These are phyloP conservation scores for Wickerhamomyces mucosus DNA, from an alignment of 805 yeast species.

Conservation along the genomic window DNA sequence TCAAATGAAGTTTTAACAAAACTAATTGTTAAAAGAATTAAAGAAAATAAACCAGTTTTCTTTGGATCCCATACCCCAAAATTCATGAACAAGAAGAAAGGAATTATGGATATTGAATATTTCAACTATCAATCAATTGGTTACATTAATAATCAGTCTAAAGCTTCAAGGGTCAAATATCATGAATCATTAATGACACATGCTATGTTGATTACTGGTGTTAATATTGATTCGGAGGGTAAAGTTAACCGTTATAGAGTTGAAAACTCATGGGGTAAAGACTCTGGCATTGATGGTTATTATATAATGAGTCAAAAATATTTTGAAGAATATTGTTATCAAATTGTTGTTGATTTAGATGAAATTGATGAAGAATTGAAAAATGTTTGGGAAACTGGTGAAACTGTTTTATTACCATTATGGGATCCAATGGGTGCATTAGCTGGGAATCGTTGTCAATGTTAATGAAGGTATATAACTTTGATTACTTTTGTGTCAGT, in stretches of 20 bases:
- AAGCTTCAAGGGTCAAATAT: slow-evolving; percentile 62
- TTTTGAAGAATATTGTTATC: slow-evolving; percentile 67
- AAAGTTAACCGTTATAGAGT: slow-evolving; percentile 62
- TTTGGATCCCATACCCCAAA: slow-evolving; percentile 89
- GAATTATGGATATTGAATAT: slow-evolving; percentile 62
- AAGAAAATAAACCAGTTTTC: slow-evolving; percentile 70
- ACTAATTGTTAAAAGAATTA: slow-evolving; percentile 58
- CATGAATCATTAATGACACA: slow-evolving; percentile 79
- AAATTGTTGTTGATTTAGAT: slow-evolving; percentile 49
- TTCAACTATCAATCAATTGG: slow-evolving; percentile 59
- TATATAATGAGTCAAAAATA: slow-evolving; percentile 66
- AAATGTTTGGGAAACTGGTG: slow-evolving; percentile 8
- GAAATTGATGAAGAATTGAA: slow-evolving; percentile 27
- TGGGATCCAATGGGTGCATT: slow-evolving; percentile 80
- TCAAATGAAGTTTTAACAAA: slow-evolving; percentile 48
- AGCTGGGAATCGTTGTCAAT: too few species aligned
- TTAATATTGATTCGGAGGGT: slow-evolving; percentile 56
- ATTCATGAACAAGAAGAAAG: slow-evolving; percentile 48
- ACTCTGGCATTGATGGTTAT: slow-evolving; percentile 57
- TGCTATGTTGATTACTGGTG: slow-evolving; percentile 82
- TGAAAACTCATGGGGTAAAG: slow-evolving; percentile 73
- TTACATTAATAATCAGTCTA: slow-evolving; percentile 40
- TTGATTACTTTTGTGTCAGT: too few species aligned
- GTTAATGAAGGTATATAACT: too few species aligned
- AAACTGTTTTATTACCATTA: slow-evolving; percentile 45